Conservation (phyloP, 306 rosid genomes). For the Dalbergia oliveri region DNA sequence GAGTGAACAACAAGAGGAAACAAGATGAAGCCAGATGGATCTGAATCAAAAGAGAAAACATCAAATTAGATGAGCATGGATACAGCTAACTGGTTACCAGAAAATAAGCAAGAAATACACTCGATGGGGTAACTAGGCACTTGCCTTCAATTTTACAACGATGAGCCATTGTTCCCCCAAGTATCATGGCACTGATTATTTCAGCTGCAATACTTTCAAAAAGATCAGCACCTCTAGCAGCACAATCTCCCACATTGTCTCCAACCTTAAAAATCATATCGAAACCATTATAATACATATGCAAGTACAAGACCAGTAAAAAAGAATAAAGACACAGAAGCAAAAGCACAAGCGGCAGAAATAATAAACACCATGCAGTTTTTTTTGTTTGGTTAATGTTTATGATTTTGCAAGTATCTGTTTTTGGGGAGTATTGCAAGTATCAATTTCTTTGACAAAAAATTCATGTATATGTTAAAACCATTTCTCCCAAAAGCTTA, state of each 20-base stretch:
- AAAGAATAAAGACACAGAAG: constrained; percentile 20
- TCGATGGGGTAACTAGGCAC: constrained; percentile 37
- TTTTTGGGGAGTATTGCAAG: background rate
- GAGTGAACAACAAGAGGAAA: constrained; percentile 99
- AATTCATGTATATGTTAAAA: background rate
- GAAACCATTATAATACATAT: constrained; percentile 36
- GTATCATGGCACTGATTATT: constrained; percentile 99
- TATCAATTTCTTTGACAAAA: constrained; percentile 23
- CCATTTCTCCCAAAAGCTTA: too few species aligned
- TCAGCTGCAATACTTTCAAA: constrained; percentile 99
- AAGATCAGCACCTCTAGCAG: constrained; percentile 99
- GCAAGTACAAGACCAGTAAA: constrained; percentile 36
- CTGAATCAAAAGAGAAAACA: constrained; percentile 65
- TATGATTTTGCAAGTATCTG: constrained; percentile 9
- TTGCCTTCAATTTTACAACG: constrained; percentile 93
- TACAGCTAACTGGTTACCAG: constrained; percentile 23
- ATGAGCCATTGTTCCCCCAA: constrained; percentile 96
- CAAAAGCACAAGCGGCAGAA: constrained; percentile 26
- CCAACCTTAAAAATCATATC: constrained; percentile 77
- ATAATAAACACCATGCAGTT: constrained; percentile 20
- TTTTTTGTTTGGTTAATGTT: constrained; percentile 16
- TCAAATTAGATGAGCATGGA: constrained; percentile 45
- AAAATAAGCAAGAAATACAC: constrained; percentile 28
- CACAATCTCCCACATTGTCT: constrained; percentile 99
- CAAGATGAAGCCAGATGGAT: constrained; percentile 98